Percentiles rank a stretch among this genome's conserved stretches.
phyloP scores from a whole-genome alignment of 2,329 filamentous ascomycete genomes.

The Nothopassalora personata region DNA sequence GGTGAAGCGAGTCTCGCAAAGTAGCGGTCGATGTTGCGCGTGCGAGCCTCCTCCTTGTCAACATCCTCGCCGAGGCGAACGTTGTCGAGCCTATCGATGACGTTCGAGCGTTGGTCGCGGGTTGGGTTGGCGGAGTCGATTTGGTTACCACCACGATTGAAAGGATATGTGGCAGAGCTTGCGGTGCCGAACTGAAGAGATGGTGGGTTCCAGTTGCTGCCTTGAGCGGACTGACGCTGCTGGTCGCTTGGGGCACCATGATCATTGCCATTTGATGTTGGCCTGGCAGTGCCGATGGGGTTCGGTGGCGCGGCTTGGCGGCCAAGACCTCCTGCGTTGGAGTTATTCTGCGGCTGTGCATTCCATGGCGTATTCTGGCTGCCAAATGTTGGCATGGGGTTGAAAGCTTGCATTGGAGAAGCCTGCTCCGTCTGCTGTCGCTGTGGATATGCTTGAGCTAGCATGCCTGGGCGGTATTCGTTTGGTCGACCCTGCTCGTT shows the following conservation, averaged over 20 bases:
- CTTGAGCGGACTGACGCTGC: background rate
- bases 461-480: background rate
- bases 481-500: constrained; percentile 5
- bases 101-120: background rate
- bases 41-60: constrained; percentile 8
- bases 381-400: background rate
- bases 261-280: constrained; percentile 9
- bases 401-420: background rate
- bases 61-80: background rate
- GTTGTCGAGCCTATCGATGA: background rate
- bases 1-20: constrained; percentile 6
- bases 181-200: constrained; percentile 1
- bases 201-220: background rate
- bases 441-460: background rate
- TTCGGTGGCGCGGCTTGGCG: background rate
- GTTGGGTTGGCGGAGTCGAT: background rate
- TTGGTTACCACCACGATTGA: background rate
- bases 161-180: background rate
- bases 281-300: constrained; percentile 16
- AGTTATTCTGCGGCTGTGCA: background rate
- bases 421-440: background rate
- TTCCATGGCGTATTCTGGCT: background rate
- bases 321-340: background rate
- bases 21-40: constrained; percentile 7
- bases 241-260: background rate